Conservation (phyloP, 352 stramenopile species). For the Phytophthora rubi region DNA sequence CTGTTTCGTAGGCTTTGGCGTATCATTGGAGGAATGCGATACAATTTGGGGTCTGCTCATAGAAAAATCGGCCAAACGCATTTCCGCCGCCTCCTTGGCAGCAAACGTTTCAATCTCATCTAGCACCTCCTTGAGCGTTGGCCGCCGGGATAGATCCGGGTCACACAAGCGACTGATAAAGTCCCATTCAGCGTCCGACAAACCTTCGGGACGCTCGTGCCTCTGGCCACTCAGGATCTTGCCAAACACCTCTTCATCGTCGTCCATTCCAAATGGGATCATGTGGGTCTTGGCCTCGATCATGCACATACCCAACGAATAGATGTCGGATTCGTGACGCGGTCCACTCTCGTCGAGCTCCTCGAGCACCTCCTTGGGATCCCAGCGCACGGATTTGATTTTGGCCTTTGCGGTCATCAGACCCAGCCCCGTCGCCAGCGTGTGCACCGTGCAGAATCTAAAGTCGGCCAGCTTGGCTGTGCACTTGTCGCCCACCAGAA, state of each 20-base stretch:
- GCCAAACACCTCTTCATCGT: background rate
- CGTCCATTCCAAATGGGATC: conserved; percentile 4
- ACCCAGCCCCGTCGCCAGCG: too few species aligned
- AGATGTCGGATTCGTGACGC: conserved; percentile 17
- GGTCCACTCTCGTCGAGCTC: background rate
- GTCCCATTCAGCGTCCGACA: background rate
- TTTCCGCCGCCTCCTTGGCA: too few species aligned
- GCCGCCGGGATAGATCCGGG: background rate
- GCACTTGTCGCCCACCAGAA: conserved; percentile 42
- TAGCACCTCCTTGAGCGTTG: conserved; percentile 1
- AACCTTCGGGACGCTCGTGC: background rate
- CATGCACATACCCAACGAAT: conserved; percentile 32
- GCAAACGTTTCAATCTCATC: background rate
- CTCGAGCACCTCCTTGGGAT: conserved; percentile 22
- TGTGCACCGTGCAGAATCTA: too few species aligned
- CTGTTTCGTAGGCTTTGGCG: background rate
- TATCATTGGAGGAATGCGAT: background rate
- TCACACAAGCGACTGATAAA: background rate
- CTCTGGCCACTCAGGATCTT: background rate
- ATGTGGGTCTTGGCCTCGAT: conserved; percentile 15
- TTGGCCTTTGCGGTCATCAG: too few species aligned
- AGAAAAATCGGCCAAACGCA: too few species aligned
- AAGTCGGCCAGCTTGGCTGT: conserved; percentile 15
- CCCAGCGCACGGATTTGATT: conserved; percentile 18
- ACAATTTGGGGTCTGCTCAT: too few species aligned